phyloP scores from a whole-genome alignment of 1,139 yeast genomes.

The Lodderomyces margitis region DNA sequence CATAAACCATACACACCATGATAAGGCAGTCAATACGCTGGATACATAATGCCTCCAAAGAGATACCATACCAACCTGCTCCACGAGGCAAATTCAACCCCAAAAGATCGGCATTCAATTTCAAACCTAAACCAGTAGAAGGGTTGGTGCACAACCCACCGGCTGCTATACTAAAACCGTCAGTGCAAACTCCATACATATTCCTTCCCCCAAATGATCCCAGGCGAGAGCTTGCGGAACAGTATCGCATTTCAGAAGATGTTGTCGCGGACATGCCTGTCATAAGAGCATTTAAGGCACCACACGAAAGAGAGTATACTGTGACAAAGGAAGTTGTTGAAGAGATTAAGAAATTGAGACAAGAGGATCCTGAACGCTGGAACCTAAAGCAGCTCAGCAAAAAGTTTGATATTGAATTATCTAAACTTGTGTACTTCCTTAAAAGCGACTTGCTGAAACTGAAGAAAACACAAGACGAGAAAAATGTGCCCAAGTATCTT shows the following conservation, averaged over 20 bases:
- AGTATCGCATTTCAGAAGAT: constrained; percentile 20
- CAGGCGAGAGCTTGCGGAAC: constrained; percentile 43
- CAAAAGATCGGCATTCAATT: constrained; percentile 40
- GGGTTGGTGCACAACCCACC: constrained; percentile 45
- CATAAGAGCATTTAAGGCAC: constrained; percentile 34
- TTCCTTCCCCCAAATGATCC: constrained; percentile 68
- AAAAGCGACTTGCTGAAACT: constrained; percentile 10
- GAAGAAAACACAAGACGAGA: constrained; percentile 3
- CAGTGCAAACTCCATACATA: constrained; percentile 59
- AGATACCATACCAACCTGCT: constrained; percentile 33
- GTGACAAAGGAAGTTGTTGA: constrained; percentile 59
- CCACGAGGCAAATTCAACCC: constrained; percentile 41
- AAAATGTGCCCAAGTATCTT: constrained; percentile 6
- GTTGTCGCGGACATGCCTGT: constrained; percentile 56
- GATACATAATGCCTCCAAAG: constrained; percentile 8
- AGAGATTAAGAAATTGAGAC: constrained; percentile 63
- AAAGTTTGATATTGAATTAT: constrained; percentile 43
- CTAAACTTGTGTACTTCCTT: constrained; percentile 16
- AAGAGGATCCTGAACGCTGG: constrained; percentile 60
- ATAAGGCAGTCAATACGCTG: constrained; percentile 14
- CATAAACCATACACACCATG: constrained; percentile 6
- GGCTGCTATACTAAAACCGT: constrained; percentile 25
- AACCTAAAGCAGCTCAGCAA: constrained; percentile 67
- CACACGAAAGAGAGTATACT: constrained; percentile 49
- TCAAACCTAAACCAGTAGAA: constrained; percentile 39